These are phyloP conservation scores for Lachnellula occidentalis DNA, from an alignment of 2,329 filamentous ascomycete species.

Conservation along the genomic window DNA sequence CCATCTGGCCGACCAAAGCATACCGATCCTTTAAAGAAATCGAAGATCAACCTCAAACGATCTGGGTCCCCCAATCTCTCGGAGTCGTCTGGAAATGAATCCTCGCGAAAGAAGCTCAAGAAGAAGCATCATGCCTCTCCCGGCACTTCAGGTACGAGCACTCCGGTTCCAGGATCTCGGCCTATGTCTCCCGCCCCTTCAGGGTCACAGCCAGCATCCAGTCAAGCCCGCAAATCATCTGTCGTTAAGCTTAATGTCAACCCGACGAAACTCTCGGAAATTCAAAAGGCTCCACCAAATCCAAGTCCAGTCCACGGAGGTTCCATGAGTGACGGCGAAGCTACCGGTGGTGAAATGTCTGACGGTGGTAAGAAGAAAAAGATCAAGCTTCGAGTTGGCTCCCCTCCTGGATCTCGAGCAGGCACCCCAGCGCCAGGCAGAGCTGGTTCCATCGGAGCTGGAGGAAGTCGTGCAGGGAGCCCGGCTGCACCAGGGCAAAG, in stretches of 20 bases:
- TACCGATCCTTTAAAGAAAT: conserved; percentile 45
- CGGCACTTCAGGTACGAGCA: conserved; percentile 48
- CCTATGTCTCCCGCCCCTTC: conserved; percentile 25
- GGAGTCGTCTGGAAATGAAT: conserved; percentile 89
- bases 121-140: conserved; percentile 55
- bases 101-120: conserved; percentile 71
- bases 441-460: conserved; percentile 13
- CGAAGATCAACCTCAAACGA: conserved; percentile 64
- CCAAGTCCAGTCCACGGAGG: conserved; percentile 39
- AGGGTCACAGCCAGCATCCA: conserved; percentile 14
- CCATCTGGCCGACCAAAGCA: conserved; percentile 54
- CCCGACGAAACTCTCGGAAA: conserved; percentile 27
- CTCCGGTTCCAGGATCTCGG: conserved; percentile 43
- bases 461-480: conserved; percentile 30
- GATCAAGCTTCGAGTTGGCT: conserved; percentile 44
- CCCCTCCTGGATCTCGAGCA: conserved; percentile 53
- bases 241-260: conserved; percentile 26
- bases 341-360: conserved; percentile 62
- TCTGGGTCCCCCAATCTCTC: conserved; percentile 78
- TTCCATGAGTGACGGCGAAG: conserved; percentile 68
- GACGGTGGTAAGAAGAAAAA: conserved; percentile 57
- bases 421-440: conserved; percentile 47
- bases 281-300: conserved; percentile 23
- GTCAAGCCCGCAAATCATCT: conserved; percentile 27
- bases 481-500: conserved; percentile 19